Conservation (phyloP, 805 yeast genomes). For the Wickerhamomyces mucosus region DNA sequence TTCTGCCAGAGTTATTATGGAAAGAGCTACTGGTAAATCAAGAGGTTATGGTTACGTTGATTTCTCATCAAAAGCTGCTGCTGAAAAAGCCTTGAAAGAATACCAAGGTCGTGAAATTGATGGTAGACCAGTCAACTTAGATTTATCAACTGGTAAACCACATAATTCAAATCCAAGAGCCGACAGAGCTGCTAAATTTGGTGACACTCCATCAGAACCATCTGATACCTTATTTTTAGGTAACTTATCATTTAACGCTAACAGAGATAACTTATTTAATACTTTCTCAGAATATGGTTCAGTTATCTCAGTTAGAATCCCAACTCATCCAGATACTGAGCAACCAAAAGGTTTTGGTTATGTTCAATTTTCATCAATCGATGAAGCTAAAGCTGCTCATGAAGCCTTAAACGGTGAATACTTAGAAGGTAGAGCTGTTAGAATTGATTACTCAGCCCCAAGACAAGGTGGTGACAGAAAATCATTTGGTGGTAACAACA, state of each 20-base stretch:
- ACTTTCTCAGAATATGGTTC: constrained; percentile 72
- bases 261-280: constrained; percentile 68
- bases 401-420: constrained; percentile 83
- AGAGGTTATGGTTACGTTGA: constrained; percentile 98
- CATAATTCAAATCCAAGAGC: constrained; percentile 42
- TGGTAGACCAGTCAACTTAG: constrained; percentile 93
- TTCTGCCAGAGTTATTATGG: constrained; percentile 88
- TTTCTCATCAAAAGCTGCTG: constrained; percentile 65
- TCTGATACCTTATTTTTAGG: constrained; percentile 95
- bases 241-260: constrained; percentile 85
- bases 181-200: constrained; percentile 82
- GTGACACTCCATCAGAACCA: constrained; percentile 86
- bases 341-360: constrained; percentile 99
- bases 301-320: constrained; percentile 84
- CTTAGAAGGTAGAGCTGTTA: constrained; percentile 85
- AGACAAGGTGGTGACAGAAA: constrained; percentile 40
- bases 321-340: constrained; percentile 97
- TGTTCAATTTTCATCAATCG: constrained; percentile 81
- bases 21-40: constrained; percentile 85
- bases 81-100: constrained; percentile 78
- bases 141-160: constrained; percentile 82
- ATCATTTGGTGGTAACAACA: constrained; percentile 24
- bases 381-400: constrained; percentile 84
- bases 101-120: constrained; percentile 93
- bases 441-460: constrained; percentile 93